phyloP scores from a whole-genome alignment of 2,329 filamentous ascomycete genomes.

The Emergomyces orientalis region DNA sequence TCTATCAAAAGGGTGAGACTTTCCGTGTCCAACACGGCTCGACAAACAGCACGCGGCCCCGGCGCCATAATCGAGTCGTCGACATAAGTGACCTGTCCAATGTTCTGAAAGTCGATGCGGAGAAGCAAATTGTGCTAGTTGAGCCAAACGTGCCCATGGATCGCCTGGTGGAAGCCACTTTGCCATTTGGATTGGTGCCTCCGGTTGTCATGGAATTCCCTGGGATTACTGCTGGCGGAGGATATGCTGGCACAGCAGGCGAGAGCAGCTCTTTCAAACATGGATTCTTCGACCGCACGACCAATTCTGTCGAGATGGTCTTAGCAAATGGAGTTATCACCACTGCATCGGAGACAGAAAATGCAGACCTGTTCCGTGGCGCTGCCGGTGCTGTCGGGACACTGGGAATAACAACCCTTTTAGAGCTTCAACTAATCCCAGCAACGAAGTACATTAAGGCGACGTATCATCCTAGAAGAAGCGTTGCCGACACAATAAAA shows the following conservation, averaged over 20 bases:
- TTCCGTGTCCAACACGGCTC: constrained; percentile 71
- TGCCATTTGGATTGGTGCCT: constrained; percentile 48
- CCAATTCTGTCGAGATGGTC: constrained; percentile 55
- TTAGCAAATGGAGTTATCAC: constrained; percentile 49
- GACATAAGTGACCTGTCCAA: constrained; percentile 29
- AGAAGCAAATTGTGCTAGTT: constrained; percentile 50
- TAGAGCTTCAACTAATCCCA: constrained; percentile 50
- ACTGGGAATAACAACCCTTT: constrained; percentile 50
- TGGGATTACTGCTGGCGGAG: constrained; percentile 59
- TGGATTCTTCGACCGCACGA: constrained; percentile 56
- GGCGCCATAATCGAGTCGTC: constrained; percentile 29
- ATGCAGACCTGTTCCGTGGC: constrained; percentile 49
- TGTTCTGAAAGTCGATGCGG: constrained; percentile 52
- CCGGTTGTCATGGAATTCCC: constrained; percentile 64
- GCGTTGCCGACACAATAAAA: constrained; percentile 42
- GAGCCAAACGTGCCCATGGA: constrained; percentile 65
- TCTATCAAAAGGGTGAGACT: constrained; percentile 44
- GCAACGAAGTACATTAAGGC: constrained; percentile 51
- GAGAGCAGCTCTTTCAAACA: constrained; percentile 59
- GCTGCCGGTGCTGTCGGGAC: constrained; percentile 53
- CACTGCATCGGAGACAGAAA: constrained; percentile 39
- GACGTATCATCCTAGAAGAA: constrained; percentile 49
- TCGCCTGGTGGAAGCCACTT: constrained; percentile 48
- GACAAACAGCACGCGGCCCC: constrained; percentile 63
- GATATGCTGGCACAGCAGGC: constrained; percentile 56